Percentiles rank a stretch among this genome's conserved stretches.
Conservation (phyloP, 495 filamentous ascomycete genomes). For the Penicillium crystallinum region DNA sequence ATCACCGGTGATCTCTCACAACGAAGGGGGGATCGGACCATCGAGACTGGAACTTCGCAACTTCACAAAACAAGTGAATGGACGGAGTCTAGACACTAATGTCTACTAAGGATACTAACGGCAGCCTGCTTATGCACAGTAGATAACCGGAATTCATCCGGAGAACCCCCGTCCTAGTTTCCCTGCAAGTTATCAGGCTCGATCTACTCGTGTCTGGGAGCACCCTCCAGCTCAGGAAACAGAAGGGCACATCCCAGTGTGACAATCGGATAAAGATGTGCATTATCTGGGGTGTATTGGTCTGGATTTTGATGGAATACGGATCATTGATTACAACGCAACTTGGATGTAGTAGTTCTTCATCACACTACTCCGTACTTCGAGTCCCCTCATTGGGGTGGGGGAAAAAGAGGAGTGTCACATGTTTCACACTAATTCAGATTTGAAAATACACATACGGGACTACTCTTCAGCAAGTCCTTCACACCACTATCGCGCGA, state of each 20-base stretch:
- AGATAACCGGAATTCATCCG: not conserved
- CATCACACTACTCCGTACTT: not conserved
- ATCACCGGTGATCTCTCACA: not conserved
- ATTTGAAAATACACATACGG: too few relatives aligned
- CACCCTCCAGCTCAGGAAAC: not conserved
- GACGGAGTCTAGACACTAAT: not conserved
- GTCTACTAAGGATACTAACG: not conserved
- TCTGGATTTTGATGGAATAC: not conserved
- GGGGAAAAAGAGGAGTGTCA: not conserved
- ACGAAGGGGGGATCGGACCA: not conserved
- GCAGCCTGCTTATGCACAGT: too few relatives aligned
- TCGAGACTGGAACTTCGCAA: not conserved
- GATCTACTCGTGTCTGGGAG: not conserved
- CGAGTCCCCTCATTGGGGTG: not conserved
- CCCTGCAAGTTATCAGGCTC: not conserved
- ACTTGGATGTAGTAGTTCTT: not conserved
- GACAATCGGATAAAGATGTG: not conserved
- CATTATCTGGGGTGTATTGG: not conserved
- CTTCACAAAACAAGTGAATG: not conserved
- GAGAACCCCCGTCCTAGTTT: not conserved
- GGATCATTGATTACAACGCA: not conserved
- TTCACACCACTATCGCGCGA: not conserved
- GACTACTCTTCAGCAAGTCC: not conserved
- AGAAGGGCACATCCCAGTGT: not conserved
- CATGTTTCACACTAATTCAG: constrained; percentile 2